A percentile compares a stretch with the other conserved stretches of the same genome.
Conservation (phyloP, 768 basidiomycete species). For the Kwoniella shandongensis region DNA sequence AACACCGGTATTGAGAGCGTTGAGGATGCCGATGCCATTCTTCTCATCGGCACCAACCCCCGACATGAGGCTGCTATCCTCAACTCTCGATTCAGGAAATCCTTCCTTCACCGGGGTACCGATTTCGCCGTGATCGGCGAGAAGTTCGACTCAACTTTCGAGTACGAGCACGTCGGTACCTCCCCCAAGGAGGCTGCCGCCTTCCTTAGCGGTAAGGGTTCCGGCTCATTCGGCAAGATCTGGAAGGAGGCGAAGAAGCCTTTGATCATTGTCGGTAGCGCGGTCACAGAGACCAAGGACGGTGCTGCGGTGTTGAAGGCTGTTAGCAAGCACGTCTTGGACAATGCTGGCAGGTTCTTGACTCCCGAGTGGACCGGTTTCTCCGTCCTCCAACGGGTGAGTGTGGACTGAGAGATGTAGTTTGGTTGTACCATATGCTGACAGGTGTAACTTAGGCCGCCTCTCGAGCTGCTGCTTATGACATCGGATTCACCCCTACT, state of each 20-base stretch:
- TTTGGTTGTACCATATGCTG: conserved; percentile 1
- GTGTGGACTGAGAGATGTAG: conserved; percentile 45
- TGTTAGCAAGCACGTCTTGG: conserved; percentile 75
- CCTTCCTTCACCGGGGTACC: conserved; percentile 81
- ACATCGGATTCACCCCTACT: conserved; percentile 88
- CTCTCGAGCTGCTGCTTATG: conserved; percentile 90
- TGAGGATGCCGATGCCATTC: conserved; percentile 86
- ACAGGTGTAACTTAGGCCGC: conserved; percentile 62
- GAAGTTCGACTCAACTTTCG: conserved; percentile 85
- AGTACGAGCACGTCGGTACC: conserved; percentile 84
- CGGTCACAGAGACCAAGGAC: conserved; percentile 78
- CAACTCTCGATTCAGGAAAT: conserved; percentile 94
- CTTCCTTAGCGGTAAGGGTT: conserved; percentile 68
- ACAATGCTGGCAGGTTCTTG: conserved; percentile 70
- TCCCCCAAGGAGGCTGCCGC: conserved; percentile 72
- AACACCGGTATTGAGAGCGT: conserved; percentile 87
- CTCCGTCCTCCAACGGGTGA: conserved; percentile 83
- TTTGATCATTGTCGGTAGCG: conserved; percentile 88
- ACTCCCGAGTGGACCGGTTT: conserved; percentile 95
- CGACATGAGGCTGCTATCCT: conserved; percentile 95
- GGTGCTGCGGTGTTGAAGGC: conserved; percentile 73
- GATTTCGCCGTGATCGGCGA: conserved; percentile 90
- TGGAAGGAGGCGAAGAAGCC: conserved; percentile 88
- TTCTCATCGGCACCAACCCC: conserved; percentile 94
- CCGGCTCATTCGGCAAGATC: conserved; percentile 69